phyloP scores from a whole-genome alignment of 2,329 filamentous ascomycete genomes.

The Talaromyces marneffei region DNA sequence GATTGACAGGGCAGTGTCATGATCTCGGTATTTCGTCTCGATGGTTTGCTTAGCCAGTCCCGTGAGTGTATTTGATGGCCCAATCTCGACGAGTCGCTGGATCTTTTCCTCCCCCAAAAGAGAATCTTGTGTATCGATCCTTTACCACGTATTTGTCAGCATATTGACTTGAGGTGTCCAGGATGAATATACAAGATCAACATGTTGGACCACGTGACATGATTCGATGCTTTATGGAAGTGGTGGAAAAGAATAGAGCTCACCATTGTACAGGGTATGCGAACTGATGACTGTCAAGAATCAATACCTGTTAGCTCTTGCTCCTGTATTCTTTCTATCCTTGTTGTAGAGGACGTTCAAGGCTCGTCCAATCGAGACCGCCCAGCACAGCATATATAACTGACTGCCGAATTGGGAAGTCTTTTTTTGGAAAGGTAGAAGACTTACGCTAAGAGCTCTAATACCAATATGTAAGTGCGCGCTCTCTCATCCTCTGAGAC shows the following conservation, averaged over 20 bases:
- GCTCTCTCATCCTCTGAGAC: slow-evolving; percentile 90
- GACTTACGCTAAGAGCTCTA: slow-evolving; percentile 99
- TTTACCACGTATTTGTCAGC: slow-evolving; percentile 23
- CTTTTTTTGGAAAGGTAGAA: slow-evolving; percentile 90
- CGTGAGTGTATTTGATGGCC: slow-evolving; percentile 99
- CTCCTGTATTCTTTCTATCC: not conserved
- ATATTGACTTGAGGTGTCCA: not conserved
- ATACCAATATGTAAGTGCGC: slow-evolving; percentile 93
- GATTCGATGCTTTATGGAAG: not conserved
- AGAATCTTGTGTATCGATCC: slow-evolving; percentile 99
- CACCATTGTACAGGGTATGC: not conserved
- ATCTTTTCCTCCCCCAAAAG: slow-evolving; percentile 93
- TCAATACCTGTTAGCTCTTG: not conserved
- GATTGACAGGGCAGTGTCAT: slow-evolving; percentile 60
- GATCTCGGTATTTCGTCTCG: slow-evolving; percentile 95
- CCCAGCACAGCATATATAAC: not conserved
- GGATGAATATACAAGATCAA: no score
- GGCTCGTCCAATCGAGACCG: not conserved
- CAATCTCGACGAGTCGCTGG: slow-evolving; percentile 95
- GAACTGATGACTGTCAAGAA: not conserved
- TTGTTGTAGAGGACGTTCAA: not conserved
- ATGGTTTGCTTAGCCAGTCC: slow-evolving; percentile 97
- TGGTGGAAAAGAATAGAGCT: not conserved
- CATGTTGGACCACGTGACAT: not conserved
- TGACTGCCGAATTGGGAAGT: slow-evolving; percentile 37